Evolutionary conservation across 2,329 filamentous ascomycete genomes (phyloP), one percentile per base, ranked within the genome.

Genomic region (Trichoderma atroviride): DNA sequence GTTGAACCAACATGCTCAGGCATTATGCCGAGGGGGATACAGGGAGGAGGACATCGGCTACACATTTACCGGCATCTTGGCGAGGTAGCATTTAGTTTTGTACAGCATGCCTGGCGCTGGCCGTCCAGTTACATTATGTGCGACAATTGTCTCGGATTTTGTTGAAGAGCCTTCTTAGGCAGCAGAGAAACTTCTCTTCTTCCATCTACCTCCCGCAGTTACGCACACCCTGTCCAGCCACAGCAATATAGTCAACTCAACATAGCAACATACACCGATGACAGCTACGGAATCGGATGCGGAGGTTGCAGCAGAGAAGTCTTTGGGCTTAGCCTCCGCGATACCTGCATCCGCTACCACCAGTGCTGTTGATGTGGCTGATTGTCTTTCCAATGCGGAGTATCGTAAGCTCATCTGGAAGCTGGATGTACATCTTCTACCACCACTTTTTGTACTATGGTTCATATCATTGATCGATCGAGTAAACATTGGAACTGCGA

Each of bases 401-500:
- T 67, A 67, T 59, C 64, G 64, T 19, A 80, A 81, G 71, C 73
- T 81, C 16, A 66, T 78, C 1, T 69, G 69, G 24, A 65, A 70
- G 16, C 71, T 81, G 2, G 71, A 72, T 16, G 43, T 68, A 62
- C 70, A 71, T 40, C 55, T 76, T 35, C 71, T 76, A 35, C 47
- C 73, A 2, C 73, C 75, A 1, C 75, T 76, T 62, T 72, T 77
- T 33, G 75, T 76, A 55, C 69, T 76, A 43, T 76, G 76, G 69
- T 76, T 76, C 40, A 57, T 75, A 4, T 75, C 74, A 6, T 71
- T 75, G 22, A 75, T 75, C 69, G 74, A 73, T 16, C 72, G 74
- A 5, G 74, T 74, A n/a, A 75, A 74, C n/a, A 74, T 75, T 31
- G 74, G 73, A 2, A 73, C 74, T 4, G 72, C 73, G 2, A 71